Evolutionary conservation across 352 stramenopile genomes (phyloP).

Genomic region (Peronospora destructor): DNA sequence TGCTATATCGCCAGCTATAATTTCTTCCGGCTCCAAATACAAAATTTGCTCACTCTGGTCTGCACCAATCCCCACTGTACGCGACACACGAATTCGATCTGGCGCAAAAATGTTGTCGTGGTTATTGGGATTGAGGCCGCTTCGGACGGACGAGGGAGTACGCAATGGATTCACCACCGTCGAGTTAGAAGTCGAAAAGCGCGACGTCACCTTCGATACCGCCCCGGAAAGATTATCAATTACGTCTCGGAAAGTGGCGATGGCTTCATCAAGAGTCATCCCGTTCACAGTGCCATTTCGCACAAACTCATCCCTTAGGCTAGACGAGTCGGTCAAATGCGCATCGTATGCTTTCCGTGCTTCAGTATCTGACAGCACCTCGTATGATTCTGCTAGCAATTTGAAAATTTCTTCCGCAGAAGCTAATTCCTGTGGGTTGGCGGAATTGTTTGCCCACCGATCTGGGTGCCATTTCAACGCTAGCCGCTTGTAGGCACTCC

Average conservation of each 20-base stretch:
- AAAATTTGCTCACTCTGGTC: constrained; percentile 61
- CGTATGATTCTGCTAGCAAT: constrained; percentile 75
- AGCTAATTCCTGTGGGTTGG: constrained; percentile 49
- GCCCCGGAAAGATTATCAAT: constrained; percentile 54
- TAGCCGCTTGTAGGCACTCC: constrained; percentile 62
- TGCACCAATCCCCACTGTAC: constrained; percentile 48
- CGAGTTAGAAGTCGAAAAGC: constrained; percentile 64
- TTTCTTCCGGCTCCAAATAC: constrained; percentile 74
- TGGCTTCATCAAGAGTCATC: constrained; percentile 81
- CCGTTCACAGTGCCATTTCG: constrained; percentile 69
- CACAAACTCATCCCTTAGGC: constrained; percentile 63
- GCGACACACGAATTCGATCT: constrained; percentile 59
- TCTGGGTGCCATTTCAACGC: constrained; percentile 86
- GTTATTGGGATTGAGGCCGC: constrained; percentile 59
- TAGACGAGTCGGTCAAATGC: constrained; percentile 41
- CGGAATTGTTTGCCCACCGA: constrained; percentile 47
- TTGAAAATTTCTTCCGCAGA: constrained; percentile 80
- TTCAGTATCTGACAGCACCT: constrained; percentile 63
- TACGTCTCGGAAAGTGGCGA: constrained; percentile 70
- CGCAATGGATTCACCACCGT: constrained; percentile 55
- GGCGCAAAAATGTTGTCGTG: constrained; percentile 79
- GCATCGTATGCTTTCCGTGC: constrained; percentile 59
- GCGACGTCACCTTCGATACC: constrained; percentile 51
- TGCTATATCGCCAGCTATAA: constrained; percentile 50
- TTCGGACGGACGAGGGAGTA: constrained; percentile 25